Conservation (phyloP, 352 stramenopile species). For the Phytophthora sp. region DNA sequence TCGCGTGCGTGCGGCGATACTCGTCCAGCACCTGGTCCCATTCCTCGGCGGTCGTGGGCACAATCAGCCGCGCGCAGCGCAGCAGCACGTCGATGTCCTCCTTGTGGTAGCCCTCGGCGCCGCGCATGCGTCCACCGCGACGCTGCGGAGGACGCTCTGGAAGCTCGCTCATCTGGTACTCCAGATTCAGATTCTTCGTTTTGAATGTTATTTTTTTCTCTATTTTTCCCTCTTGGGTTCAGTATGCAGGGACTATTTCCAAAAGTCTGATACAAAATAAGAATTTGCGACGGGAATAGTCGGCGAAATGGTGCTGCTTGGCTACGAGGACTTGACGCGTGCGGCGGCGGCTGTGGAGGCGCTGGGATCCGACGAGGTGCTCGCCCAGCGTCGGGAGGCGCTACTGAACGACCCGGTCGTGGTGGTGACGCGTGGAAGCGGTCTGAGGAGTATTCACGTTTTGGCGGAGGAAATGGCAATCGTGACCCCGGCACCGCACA, state of each 20-base stretch:
- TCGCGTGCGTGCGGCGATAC: conserved; percentile 34
- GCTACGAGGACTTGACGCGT: conserved; percentile 12
- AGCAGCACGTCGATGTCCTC: conserved; percentile 33
- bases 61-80: conserved; percentile 10
- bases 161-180: conserved; percentile 13
- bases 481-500: conserved; percentile 7
- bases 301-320: conserved; percentile 24
- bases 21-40: conserved; percentile 35
- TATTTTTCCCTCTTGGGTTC: conserved; percentile 2
- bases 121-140: conserved; percentile 31
- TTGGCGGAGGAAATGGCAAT: conserved; percentile 36
- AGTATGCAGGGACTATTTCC: conserved; percentile 1
- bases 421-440: conserved; percentile 22
- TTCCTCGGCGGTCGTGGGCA: conserved; percentile 24
- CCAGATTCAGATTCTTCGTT: not conserved
- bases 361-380: conserved; percentile 2
- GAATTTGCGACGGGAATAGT: not conserved
- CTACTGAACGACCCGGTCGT: conserved; percentile 20
- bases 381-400: conserved; percentile 3
- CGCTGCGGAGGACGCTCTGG: conserved; percentile 15
- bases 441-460: conserved; percentile 21
- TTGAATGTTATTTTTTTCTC: not conserved
- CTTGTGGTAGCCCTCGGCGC: conserved; percentile 40
- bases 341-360: conserved; percentile 13
- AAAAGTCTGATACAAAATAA: not conserved